Evolutionary conservation across 148 eudicot genomes (phyloP), one percentile per base, ranked within the genome.

Genomic region (Cornus florida): DNA sequence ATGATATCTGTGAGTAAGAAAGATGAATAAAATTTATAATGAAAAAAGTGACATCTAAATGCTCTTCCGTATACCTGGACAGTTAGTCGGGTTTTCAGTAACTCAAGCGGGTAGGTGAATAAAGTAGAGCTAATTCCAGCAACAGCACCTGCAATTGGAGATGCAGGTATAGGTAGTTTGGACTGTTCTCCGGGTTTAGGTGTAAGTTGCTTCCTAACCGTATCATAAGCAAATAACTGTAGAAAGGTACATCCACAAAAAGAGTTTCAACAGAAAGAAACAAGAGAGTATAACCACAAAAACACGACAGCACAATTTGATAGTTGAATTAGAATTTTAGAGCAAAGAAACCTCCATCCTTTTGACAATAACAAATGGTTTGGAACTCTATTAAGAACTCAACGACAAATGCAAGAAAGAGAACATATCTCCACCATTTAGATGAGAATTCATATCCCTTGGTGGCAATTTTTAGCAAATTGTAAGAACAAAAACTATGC

Each of bases 51-150:
- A 28, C 39, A 0, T 38, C 3, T 19, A 10, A 17, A 22, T 38
- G 38, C 11, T 10, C 46, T 24, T 10, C 6, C 24, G 76, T 43
- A 79, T 80, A 94, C 99, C 97, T 97, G 97, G 78, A 97, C 91
- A 46, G 99, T 97, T 69, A 97, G 77, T 14, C 99, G 93, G 78
- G 99, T 97, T 87, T 97, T 97, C 80, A 97, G 89, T 80, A 97
- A 84, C 91, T 97, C 99, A 22, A 97, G 98, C 12, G 99, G 99
- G 84, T 97, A 97, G 24, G 94, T 97, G 48, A 84, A 82, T 60
- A 97, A 67, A 69, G 99, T 97, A 14, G 97, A 91, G 91, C 90
- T 89, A 67, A 97, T 92, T 75, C 98, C 99, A 33, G 99, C 99
- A 81, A 90, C 87, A 16, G 97, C 99, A 67, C 99, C 99, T 9